phyloP scores from a whole-genome alignment of 75 land plant genomes.

The Cunninghamia lanceolata region DNA sequence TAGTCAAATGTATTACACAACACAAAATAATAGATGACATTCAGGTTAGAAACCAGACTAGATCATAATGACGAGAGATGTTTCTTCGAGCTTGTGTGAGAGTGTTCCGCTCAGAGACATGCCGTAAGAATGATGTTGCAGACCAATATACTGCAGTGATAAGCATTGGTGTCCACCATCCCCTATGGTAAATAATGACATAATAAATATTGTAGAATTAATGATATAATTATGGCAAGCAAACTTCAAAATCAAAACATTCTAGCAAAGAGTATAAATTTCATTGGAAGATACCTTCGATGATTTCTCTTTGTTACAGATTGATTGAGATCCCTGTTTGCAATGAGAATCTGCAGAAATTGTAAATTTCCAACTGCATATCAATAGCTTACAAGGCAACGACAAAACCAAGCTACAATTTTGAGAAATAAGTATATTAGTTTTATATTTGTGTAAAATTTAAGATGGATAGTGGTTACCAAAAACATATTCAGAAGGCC shows the following conservation, averaged over 20 bases:
- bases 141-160: slow-evolving; percentile 74
- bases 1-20: not conserved
- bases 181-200: slow-evolving; percentile 38
- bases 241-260: not conserved
- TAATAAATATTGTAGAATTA: not conserved
- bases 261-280: not conserved
- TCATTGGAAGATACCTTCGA: slow-evolving; percentile 24
- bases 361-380: not conserved
- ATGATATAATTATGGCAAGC: not conserved
- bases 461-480: slow-evolving; percentile 27
- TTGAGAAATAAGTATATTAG: not conserved
- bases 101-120: slow-evolving; percentile 72
- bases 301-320: slow-evolving; percentile 15
- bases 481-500: slow-evolving; percentile 75
- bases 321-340: slow-evolving; percentile 56
- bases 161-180: slow-evolving; percentile 93
- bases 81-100: slow-evolving; percentile 87
- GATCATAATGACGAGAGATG: slow-evolving; percentile 91
- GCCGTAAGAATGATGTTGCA: slow-evolving; percentile 70
- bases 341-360: slow-evolving; percentile 65
- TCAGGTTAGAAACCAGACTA: slow-evolving; percentile 39
- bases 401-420: not conserved
- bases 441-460: not conserved
- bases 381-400: not conserved
- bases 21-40: not conserved